Percentiles rank a stretch among this genome's conserved stretches.
phyloP scores from a whole-genome alignment of 768 basidiomycete genomes.

The Pseudohyphozyma bogoriensis region DNA sequence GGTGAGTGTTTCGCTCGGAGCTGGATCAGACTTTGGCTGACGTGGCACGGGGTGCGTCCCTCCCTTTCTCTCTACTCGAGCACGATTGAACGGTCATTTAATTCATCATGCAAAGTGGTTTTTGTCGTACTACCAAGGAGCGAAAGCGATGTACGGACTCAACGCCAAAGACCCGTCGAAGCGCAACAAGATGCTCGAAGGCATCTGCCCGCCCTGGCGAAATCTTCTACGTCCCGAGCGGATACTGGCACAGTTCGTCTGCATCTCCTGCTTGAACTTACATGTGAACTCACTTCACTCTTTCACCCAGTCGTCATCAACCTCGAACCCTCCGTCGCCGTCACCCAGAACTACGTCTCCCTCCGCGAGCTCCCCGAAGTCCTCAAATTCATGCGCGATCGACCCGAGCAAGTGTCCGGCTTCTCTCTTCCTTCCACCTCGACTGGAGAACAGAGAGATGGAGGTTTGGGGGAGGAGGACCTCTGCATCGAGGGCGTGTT shows the following conservation, averaged over 20 bases:
- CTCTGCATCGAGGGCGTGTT: constrained; percentile 19
- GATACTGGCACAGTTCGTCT: constrained; percentile 34
- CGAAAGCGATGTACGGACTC: constrained; percentile 27
- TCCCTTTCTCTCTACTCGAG: background rate
- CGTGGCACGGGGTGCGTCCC: constrained; percentile 5
- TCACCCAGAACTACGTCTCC: constrained; percentile 36
- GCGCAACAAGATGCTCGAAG: constrained; percentile 32
- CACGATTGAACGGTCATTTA: background rate
- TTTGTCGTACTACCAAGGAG: constrained; percentile 27
- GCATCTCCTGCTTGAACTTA: background rate
- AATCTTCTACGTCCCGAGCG: constrained; percentile 33
- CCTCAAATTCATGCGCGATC: constrained; percentile 29
- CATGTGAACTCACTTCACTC: background rate
- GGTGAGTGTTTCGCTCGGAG: background rate
- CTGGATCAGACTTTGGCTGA: background rate
- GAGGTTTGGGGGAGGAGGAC: constrained; percentile 5
- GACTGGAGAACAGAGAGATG: background rate
- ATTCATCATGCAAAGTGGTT: constrained; percentile 28
- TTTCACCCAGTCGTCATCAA: constrained; percentile 32
- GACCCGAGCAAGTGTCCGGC: constrained; percentile 31
- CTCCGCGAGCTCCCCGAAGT: constrained; percentile 28
- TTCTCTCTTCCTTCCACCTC: constrained; percentile 21
- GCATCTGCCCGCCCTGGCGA: constrained; percentile 33
- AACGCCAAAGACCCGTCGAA: constrained; percentile 24
- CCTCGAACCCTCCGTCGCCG: constrained; percentile 32